Conservation (phyloP, 805 yeast genomes). For the Ogataea nitratoaversa region DNA sequence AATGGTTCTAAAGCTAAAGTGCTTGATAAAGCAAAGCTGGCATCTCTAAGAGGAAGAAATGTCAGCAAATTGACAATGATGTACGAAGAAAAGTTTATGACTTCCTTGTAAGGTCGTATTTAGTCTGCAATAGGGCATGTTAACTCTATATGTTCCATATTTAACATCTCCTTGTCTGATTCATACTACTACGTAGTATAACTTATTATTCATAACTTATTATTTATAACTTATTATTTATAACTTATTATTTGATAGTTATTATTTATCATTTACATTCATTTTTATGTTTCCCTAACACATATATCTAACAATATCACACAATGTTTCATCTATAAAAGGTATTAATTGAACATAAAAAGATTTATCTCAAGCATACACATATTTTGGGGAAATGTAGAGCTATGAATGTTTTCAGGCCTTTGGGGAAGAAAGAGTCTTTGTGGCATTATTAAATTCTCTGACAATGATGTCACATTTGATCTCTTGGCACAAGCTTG, state of each 20-base stretch:
- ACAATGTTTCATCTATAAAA: no score
- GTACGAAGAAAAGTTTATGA: slow-evolving; percentile 42
- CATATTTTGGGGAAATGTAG: background rate
- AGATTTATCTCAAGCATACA: background rate
- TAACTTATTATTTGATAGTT: no score
- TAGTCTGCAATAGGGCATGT: no score
- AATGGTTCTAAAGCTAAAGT: slow-evolving; percentile 3
- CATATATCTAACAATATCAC: no score
- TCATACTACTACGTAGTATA: no score
- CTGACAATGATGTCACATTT: slow-evolving; percentile 76
- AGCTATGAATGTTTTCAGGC: slow-evolving; percentile 5
- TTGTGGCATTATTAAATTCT: slow-evolving; percentile 57
- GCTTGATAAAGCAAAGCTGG: slow-evolving; percentile 11
- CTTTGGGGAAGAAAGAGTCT: slow-evolving; percentile 24
- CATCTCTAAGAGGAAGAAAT: slow-evolving; percentile 44
- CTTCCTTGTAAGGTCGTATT: slow-evolving; percentile 7
- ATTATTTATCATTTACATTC: no score
- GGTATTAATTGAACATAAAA: background rate
- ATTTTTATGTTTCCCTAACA: no score
- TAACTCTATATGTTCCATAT: no score
- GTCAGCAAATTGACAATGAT: slow-evolving; percentile 48
- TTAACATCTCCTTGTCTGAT: no score
- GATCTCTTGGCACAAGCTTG: slow-evolving; percentile 74
- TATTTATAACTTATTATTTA: no score
- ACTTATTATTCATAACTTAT: no score